Evolutionary conservation across 441 rosid species (phyloP).

Genomic region (Erodium texanum): DNA sequence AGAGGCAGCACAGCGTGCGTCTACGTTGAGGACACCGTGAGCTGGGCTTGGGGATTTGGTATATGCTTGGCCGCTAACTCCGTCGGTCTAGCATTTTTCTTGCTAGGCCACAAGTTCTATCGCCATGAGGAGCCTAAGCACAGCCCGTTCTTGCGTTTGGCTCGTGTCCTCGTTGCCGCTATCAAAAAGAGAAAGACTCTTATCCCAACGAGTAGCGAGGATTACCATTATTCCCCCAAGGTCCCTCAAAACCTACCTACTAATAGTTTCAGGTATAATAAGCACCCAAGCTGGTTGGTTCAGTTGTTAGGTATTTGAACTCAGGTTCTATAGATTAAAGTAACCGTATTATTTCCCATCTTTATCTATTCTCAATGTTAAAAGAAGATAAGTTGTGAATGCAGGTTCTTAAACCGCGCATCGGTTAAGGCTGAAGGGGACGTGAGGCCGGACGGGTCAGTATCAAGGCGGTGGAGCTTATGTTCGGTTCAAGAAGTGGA

Average conservation of each 20-base stretch:
- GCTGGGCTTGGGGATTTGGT: slow-evolving; percentile 44
- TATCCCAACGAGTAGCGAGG: slow-evolving; percentile 21
- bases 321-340: too few species aligned
- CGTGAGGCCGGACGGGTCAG: slow-evolving; percentile 18
- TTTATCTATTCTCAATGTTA: too few species aligned
- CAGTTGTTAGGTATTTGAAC: too few species aligned
- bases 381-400: neutral
- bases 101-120: slow-evolving; percentile 29
- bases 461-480: slow-evolving; percentile 27
- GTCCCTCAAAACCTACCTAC: neutral
- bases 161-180: slow-evolving; percentile 38
- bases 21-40: slow-evolving; percentile 32
- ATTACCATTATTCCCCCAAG: slow-evolving; percentile 19
- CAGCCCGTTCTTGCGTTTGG: slow-evolving; percentile 36
- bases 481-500: slow-evolving; percentile 31
- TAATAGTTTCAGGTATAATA: neutral
- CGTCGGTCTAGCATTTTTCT: slow-evolving; percentile 26
- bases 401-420: slow-evolving; percentile 29
- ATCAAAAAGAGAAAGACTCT: slow-evolving; percentile 23
- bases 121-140: slow-evolving; percentile 31
- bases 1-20: slow-evolving; percentile 27
- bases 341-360: too few species aligned
- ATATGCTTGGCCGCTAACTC: slow-evolving; percentile 22
- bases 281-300: too few species aligned
- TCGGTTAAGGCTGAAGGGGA: slow-evolving; percentile 31